phyloP scores from a whole-genome alignment of 2,329 filamentous ascomycete species.

The Aspergillus neoniger region DNA sequence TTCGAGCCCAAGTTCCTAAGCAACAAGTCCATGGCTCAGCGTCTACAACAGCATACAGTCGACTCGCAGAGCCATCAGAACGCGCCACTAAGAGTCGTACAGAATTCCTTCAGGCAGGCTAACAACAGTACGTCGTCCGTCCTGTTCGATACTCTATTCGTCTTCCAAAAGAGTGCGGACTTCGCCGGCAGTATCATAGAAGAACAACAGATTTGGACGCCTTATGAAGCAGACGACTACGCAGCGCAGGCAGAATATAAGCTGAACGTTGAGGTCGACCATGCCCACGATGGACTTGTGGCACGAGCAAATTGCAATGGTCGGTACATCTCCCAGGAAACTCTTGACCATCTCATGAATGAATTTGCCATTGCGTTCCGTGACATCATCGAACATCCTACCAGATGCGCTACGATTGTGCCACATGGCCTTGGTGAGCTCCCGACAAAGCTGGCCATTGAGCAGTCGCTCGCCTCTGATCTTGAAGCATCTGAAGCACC shows the following conservation, averaged over 20 bases:
- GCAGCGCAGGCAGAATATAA: conserved; percentile 32
- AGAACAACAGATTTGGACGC: conserved; percentile 27
- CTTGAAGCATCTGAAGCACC: conserved; percentile 9
- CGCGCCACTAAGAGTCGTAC: conserved; percentile 52
- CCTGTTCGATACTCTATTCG: conserved; percentile 55
- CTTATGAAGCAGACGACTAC: conserved; percentile 24
- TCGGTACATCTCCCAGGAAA: conserved; percentile 23
- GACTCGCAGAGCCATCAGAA: conserved; percentile 52
- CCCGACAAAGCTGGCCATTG: conserved; percentile 19
- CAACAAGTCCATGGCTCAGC: conserved; percentile 39
- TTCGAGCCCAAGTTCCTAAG: conserved; percentile 42
- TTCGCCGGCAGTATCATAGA: conserved; percentile 13
- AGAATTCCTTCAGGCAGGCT: conserved; percentile 47
- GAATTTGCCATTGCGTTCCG: conserved; percentile 24
- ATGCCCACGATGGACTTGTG: conserved; percentile 24
- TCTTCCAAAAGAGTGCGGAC: conserved; percentile 49
- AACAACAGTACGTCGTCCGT: conserved; percentile 31
- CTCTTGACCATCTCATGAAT: conserved; percentile 20
- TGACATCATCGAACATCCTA: conserved; percentile 33
- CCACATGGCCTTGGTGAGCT: conserved; percentile 26
- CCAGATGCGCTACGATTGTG: conserved; percentile 24
- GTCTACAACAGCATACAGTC: conserved; percentile 49
- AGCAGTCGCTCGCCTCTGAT: neutral
- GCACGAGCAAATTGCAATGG: conserved; percentile 26
- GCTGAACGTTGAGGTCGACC: conserved; percentile 34